Evolutionary conservation across 768 basidiomycete genomes (phyloP), one percentile per base, ranked within the genome.

Genomic region (Phlebiopsis gigantea): DNA sequence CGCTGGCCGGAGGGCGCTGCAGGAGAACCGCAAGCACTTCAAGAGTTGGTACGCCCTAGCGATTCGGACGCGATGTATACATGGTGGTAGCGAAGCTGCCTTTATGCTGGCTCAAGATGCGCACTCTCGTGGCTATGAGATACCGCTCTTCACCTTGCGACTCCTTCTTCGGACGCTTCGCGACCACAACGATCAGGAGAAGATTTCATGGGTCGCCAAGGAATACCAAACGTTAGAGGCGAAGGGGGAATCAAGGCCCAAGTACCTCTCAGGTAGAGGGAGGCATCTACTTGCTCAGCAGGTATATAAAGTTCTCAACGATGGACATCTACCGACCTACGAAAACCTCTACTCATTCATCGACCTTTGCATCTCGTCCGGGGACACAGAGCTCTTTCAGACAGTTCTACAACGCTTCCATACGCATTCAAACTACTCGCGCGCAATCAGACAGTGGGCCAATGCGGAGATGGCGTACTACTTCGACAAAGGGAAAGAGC

Each of bases 31-130:
- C 17, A 21, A 22, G 22, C 22, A 53, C n/a, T 53, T 55, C 15
- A 53, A 31, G 25, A 31, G 49, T 28, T 61, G 55, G 52, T 78
- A 66, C 68, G 75, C 67, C n/a, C 44, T 71, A 12, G 76, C 76
- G 2, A 65, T 86, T 21, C 70, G 74, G 46, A 70, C 66, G 9
- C 71, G 81, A 19, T 74, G 74, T 7, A 60, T 67, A 14, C 66
- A 70, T 3, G 73, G 75, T 15, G 71, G 75, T 28, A 52, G 73
- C 1, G 66, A 72, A 0, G 71, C 71, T 19, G 82, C 83, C 2
- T 31, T 82, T n/a, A 48, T 61, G n/a, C 65, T 84, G 43, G 62
- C 82, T n/a, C 76, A 75, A 4, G 62, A 68, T 10, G 71, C 71
- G 9, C 60, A 59, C 1, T 53, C 68, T 8, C 66, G 66, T 1